Evolutionary conservation across 2,329 filamentous ascomycete genomes (phyloP).

Genomic region (Pestalotiopsis sp.): DNA sequence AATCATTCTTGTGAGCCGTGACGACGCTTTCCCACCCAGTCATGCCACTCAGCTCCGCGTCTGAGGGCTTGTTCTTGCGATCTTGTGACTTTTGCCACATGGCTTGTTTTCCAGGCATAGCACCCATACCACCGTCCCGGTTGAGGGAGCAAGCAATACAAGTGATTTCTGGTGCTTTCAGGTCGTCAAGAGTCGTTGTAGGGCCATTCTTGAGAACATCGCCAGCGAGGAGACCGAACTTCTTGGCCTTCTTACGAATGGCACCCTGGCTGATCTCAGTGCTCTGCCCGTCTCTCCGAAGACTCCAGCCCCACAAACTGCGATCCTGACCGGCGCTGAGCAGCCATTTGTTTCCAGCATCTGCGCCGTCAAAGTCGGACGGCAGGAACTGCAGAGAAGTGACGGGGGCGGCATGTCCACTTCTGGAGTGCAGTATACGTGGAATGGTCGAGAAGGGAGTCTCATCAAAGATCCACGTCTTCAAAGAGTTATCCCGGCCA

Average conservation of each 20-base stretch:
- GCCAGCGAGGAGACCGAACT: conserved; percentile 71
- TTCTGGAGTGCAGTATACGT: conserved; percentile 80
- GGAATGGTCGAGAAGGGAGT: conserved; percentile 87
- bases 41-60: conserved; percentile 73
- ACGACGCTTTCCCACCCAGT: conserved; percentile 98
- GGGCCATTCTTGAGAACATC: conserved; percentile 60
- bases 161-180: conserved; percentile 91
- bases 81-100: conserved; percentile 81
- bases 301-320: conserved; percentile 94
- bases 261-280: conserved; percentile 90
- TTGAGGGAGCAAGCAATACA: conserved; percentile 91
- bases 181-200: conserved; percentile 67
- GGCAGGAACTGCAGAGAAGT: conserved; percentile 84
- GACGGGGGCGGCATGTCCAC: conserved; percentile 86
- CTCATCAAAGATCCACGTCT: conserved; percentile 96
- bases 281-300: conserved; percentile 92
- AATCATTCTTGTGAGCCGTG: conserved; percentile 86
- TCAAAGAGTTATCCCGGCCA: conserved; percentile 89
- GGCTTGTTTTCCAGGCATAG: conserved; percentile 74
- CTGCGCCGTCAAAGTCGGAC: conserved; percentile 84
- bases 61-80: conserved; percentile 58
- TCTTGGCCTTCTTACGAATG: conserved; percentile 86
- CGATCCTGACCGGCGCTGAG: conserved; percentile 87
- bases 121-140: conserved; percentile 90
- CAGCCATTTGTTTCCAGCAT: conserved; percentile 90